phyloP scores from a whole-genome alignment of 2,329 filamentous ascomycete species.

The Pyrenophora tritici-repentis region DNA sequence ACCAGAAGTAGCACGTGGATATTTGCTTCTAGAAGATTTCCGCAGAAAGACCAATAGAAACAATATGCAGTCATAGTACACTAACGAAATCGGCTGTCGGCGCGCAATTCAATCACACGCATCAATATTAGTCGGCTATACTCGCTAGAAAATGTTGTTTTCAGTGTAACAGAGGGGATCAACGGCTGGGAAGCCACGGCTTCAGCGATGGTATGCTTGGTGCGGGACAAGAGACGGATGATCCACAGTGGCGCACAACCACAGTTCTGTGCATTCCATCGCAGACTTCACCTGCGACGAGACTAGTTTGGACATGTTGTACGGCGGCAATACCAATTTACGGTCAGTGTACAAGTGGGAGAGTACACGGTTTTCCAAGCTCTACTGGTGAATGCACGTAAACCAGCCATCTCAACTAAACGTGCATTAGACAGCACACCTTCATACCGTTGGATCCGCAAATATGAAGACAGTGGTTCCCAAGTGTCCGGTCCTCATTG shows the following conservation, averaged over 20 bases:
- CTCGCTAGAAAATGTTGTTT: too few species aligned
- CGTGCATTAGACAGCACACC: not conserved
- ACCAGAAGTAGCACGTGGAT: too few species aligned
- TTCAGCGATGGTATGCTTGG: too few species aligned
- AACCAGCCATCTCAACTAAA: not conserved
- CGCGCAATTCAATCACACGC: too few species aligned
- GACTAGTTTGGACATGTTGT: not conserved
- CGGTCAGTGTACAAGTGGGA: not conserved
- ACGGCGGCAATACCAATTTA: not conserved
- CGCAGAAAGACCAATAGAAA: too few species aligned
- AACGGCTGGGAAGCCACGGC: too few species aligned
- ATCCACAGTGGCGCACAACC: slow-evolving; percentile 3
- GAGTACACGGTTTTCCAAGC: not conserved
- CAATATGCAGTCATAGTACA: too few species aligned
- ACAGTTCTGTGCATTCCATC: not conserved
- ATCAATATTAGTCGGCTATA: too few species aligned
- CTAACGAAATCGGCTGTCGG: too few species aligned
- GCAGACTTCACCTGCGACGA: not conserved
- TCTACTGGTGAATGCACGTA: not conserved
- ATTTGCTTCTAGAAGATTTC: too few species aligned
- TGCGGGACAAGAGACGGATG: not conserved
- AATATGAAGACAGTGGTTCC: not conserved
- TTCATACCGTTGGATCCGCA: not conserved
- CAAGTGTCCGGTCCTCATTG: not conserved
- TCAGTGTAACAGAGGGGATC: too few species aligned